These are phyloP conservation scores for Cochlearia excelsa DNA, from an alignment of 345 rosid genomes.

Conservation along the genomic window DNA sequence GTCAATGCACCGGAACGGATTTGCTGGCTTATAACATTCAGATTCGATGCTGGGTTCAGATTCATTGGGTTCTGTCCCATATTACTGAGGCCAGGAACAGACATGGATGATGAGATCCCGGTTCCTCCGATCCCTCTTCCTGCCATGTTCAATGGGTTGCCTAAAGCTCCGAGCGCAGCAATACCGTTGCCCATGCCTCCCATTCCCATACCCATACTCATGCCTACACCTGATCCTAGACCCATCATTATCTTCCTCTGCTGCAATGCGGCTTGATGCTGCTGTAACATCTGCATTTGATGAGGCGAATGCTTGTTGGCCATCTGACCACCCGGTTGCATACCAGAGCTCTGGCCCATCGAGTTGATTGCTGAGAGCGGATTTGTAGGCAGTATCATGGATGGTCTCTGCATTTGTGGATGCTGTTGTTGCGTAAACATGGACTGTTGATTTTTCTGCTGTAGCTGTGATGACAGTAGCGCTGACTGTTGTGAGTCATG, in stretches of 20 bases:
- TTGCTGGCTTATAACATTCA: constrained; percentile 59
- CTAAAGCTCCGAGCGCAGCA: constrained; percentile 59
- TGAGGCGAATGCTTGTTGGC: constrained; percentile 56
- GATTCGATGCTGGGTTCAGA: constrained; percentile 48
- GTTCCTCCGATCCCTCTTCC: constrained; percentile 68
- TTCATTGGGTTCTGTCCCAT: constrained; percentile 64
- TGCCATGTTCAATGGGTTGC: constrained; percentile 61
- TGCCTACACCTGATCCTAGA: constrained; percentile 51
- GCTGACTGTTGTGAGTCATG: constrained; percentile 56
- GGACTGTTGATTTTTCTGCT: constrained; percentile 50
- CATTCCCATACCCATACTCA: constrained; percentile 47
- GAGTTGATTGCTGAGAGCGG: constrained; percentile 58
- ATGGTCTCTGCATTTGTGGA: constrained; percentile 65
- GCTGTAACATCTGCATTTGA: constrained; percentile 72
- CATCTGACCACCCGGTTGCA: constrained; percentile 77
- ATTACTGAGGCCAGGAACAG: constrained; percentile 56
- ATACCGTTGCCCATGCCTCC: constrained; percentile 63
- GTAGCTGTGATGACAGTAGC: constrained; percentile 44
- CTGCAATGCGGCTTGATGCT: constrained; percentile 53
- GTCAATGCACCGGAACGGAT: constrained; percentile 48
- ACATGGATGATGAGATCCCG: constrained; percentile 76
- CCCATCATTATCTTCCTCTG: constrained; percentile 73
- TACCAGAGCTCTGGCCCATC: constrained; percentile 59
- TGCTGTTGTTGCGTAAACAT: constrained; percentile 67
- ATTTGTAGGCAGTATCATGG: constrained; percentile 59